Evolutionary conservation across 331 rosid species (phyloP), one percentile per base, ranked within the genome.

Genomic region (Rhamnella rubrinervis): DNA sequence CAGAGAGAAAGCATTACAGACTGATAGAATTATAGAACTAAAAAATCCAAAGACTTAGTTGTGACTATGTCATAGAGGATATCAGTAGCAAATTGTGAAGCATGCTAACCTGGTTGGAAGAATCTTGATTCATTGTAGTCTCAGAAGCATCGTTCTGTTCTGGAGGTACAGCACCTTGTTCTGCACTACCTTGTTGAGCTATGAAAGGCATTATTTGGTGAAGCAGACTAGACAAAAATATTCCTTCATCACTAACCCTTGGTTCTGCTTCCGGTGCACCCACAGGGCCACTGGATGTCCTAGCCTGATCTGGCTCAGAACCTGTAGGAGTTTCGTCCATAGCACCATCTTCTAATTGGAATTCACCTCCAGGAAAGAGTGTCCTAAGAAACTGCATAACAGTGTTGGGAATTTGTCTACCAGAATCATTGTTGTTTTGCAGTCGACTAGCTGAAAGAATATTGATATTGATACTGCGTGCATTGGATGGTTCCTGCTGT

Each of bases 291-390:
- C 71, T 72, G 50, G 96, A 75, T 41, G 86, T 75, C 77, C 90
- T 82, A 31, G 83, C 80, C 28, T 81, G 86, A 59, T 82, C 88
- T 13, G 86, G 56, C 61, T 66, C 56, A 72, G 86, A 19, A 59
- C 65, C 84, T 47, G 72, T 57, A 68, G 80, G 55, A 61, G 78
- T 75, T 72, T 85, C 96, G 75, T 78, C 93, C 52, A 70, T 51
- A 83, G 81, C 83, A 61, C 86, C 81, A 72, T 84, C 96, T 70
- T 91, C 99, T 21, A 86, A 82, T 15, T 83, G 92, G 81, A 95
- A 71, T 86, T 95, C 99, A 75, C 95, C 98, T 75, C 85, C 86
- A 41, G 99, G 99, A 74, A 89, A 87, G 69, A 86, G 87, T 65
- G 84, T 65, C 83, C 93, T 78, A 53, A 91, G 61, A 60, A 86